These are phyloP conservation scores for Emydomyces testavorans DNA, from an alignment of 2,329 filamentous ascomycete species.

Conservation along the genomic window DNA sequence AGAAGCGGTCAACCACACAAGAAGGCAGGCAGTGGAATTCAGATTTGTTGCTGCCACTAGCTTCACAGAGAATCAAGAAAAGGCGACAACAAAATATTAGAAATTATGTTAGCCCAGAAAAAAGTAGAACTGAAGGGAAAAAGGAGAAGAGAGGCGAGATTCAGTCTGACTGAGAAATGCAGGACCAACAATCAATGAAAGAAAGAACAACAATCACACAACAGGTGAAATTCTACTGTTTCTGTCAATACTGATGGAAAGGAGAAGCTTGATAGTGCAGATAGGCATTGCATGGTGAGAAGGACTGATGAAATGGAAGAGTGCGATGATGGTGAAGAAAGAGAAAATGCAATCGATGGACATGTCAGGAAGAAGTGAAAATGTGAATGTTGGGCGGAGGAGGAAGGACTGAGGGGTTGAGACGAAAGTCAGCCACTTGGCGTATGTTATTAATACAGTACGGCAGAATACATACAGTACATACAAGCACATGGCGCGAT, in stretches of 20 bases:
- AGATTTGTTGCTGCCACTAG: not conserved
- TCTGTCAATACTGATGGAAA: not conserved
- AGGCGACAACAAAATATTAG: conserved; percentile 4
- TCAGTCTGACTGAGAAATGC: not conserved
- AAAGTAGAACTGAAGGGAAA: not conserved
- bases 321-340: not conserved
- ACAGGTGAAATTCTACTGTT: conserved; percentile 2
- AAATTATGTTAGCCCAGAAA: not conserved
- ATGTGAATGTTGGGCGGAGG: not conserved
- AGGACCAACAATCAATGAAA: not conserved
- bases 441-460: not conserved
- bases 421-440: not conserved
- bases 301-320: not conserved
- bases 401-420: not conserved
- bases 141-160: not conserved
- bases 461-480: too few species aligned
- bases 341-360: not conserved
- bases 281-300: not conserved
- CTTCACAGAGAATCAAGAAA: conserved; percentile 3
- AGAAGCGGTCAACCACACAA: not conserved
- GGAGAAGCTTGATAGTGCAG: not conserved
- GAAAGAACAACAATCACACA: not conserved
- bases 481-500: not conserved
- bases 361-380: not conserved
- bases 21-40: not conserved